Percentiles rank a stretch among this genome's conserved stretches.
These are phyloP conservation scores for Gossypium gossypioides DNA, from an alignment of 441 rosid genomes.

Conservation along the genomic window DNA sequence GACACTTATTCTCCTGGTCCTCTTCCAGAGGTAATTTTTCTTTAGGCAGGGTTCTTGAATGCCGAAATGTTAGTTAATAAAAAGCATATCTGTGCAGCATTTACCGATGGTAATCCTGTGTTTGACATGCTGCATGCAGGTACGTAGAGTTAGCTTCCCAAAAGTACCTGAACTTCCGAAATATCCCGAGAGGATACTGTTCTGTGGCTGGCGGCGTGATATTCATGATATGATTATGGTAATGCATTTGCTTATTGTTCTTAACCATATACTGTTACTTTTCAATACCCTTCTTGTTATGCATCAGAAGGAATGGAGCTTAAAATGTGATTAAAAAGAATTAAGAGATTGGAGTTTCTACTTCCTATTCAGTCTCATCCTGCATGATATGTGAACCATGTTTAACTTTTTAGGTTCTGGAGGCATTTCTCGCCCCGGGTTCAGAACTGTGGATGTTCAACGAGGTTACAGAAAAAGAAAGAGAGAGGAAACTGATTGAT, in stretches of 20 bases:
- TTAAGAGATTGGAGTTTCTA: background rate
- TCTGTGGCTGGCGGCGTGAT: constrained; percentile 97
- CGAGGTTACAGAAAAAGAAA: constrained; percentile 73
- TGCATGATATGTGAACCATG: constrained; percentile 1
- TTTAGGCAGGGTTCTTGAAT: background rate
- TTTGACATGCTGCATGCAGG: constrained; percentile 31
- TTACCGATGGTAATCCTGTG: background rate
- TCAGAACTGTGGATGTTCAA: constrained; percentile 94
- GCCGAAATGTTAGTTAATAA: background rate
- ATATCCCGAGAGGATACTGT: constrained; percentile 76
- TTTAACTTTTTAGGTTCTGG: constrained; percentile 47
- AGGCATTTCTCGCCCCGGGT: constrained; percentile 79
- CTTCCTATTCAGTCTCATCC: background rate
- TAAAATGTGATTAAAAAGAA: background rate
- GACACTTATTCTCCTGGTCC: constrained; percentile 77
- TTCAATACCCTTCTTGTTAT: background rate
- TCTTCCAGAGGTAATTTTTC: constrained; percentile 56
- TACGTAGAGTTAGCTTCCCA: constrained; percentile 42
- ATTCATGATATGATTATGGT: constrained; percentile 93
- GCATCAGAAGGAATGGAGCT: background rate
- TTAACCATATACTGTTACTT: background rate
- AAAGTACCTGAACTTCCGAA: constrained; percentile 65
- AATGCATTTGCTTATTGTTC: constrained; percentile 2
- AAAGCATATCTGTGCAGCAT: background rate
- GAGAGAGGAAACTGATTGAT: constrained; percentile 64